Evolutionary conservation across 2,329 filamentous ascomycete species (phyloP), one percentile per base, ranked within the genome.

Genomic region (Nothomitra cinnamomea): DNA sequence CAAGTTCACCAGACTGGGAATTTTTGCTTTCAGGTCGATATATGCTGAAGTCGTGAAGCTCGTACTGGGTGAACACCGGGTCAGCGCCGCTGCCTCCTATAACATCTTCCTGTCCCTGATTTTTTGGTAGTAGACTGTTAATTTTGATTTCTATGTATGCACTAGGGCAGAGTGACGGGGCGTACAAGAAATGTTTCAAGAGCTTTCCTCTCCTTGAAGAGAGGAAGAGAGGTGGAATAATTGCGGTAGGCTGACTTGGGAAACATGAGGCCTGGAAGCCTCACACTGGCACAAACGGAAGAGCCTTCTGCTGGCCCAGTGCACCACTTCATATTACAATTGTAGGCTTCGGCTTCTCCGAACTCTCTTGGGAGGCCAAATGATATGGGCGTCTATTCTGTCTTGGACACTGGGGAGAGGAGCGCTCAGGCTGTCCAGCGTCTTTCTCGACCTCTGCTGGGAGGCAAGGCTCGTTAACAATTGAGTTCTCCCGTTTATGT

Each of bases 31-130:
- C 53, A 2, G 61, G 61, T 22, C 71, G 63, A 59, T 83, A 85
- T 1, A 83, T 66, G 2, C 70, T 69, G 60, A 85, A 85, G 1
- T 77, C 63, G 8, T 79, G 67, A 0, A 85, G 65, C 2, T 74
- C 66, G 12, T 81, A 69, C 51, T 79, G 76, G 5, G 58, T 38
- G 43, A 63, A 66, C 43, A 51, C 51, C 10, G 28, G 4, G 28
- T 32, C 10, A 4, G 28, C 4, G 28, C 28, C 28, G 28, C 28
- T 32, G 28, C 28, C 10, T 32, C 10, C 10, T 32, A 32, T 32
- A 32, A 5, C 10, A 10, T 32, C 28, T 10, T 19, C 45, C 6
- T 7, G 24, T 28, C 17, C 22, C 19, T 32, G 28, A 32, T 32
- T 32, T 32, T 32, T 10, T 10, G 4, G 28, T 32, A 32, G 28